Evolutionary conservation across 73 alveolate species (phyloP), one percentile per base, ranked within the genome.

Genomic region (Symbiodinium pilosum): DNA sequence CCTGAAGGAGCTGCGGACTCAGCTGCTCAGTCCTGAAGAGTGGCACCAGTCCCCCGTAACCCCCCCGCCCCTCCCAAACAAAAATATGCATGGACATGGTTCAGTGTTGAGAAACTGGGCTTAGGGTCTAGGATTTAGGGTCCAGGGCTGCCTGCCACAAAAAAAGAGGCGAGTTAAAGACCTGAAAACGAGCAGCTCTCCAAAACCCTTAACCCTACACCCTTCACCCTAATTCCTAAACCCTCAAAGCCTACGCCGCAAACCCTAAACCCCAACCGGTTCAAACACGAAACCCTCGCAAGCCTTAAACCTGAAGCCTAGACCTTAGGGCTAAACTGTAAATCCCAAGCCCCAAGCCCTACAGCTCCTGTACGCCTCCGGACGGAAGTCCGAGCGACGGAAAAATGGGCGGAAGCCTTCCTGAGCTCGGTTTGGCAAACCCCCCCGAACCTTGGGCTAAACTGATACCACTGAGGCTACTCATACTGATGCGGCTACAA

Each of bases 371-470:
- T 69, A 69, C 24, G 84, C 84, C 4, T 36, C 84, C 36, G 84
- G 84, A 24, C 84, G 84, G 34, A 69, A 26, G 39, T 69, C 84
- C 28, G 84, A 69, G 12, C 84, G 84, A 24, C 39, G 84, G 84
- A 69, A 69, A 39, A 69, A 69, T 16, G 84, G 84, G 41, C 84
- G 84, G 84, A 69, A 69, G 30, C 84, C 84, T 30, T 69, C 84
- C 73, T 54, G 7, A 11, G 73, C 73, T 54, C 32, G n/a, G n/a
- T n/a, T n/a, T n/a, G n/a, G n/a, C 73, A 24, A 24, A n/a, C 73
- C 26, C 8, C 26, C 26, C 30, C 20, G 73, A 54, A 54, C 26
- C 73, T 16, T 0, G 21, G 73, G 73, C 30, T 18, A 24, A 24
- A 6, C 14, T 1, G 4, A n/a, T 9, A 54, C 24, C 24, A 54